A percentile compares a stretch with the other conserved stretches of the same genome.
Evolutionary conservation across 441 rosid genomes (phyloP).

Genomic region (Gossypium lobatum): DNA sequence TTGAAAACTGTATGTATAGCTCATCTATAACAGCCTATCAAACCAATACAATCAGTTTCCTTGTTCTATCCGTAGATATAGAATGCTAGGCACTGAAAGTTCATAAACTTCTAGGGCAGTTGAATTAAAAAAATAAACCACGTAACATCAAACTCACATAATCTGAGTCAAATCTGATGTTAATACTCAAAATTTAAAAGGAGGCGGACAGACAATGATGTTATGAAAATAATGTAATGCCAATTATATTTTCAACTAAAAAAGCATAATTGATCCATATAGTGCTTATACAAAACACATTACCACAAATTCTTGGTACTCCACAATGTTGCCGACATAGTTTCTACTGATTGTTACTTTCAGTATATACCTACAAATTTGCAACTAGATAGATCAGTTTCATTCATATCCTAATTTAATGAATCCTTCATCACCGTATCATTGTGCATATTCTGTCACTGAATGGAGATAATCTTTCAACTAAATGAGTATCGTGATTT

Average conservation of each 20-base stretch:
- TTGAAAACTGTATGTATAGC: neutral
- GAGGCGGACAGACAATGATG: neutral
- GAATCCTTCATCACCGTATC: neutral
- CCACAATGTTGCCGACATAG: slow-evolving; percentile 22
- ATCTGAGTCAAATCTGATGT: neutral
- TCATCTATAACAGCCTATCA: neutral
- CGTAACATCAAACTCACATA: neutral
- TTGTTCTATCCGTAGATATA: neutral
- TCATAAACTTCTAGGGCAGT: neutral
- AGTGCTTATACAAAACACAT: neutral
- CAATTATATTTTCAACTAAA: neutral
- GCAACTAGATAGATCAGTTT: neutral
- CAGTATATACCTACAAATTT: slow-evolving; percentile 14
- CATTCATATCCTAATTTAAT: neutral
- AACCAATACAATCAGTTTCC: neutral
- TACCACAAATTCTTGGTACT: slow-evolving; percentile 17
- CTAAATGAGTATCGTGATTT: neutral
- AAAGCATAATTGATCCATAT: neutral
- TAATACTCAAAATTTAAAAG: neutral
- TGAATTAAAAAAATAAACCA: neutral
- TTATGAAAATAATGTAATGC: neutral
- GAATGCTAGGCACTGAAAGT: neutral
- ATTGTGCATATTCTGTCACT: neutral
- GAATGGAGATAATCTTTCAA: neutral
- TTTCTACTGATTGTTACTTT: slow-evolving; percentile 20